A percentile compares a stretch with the other conserved stretches of the same genome.
phyloP scores from a whole-genome alignment of 768 basidiomycete species.

The Kondoa malvinella region DNA sequence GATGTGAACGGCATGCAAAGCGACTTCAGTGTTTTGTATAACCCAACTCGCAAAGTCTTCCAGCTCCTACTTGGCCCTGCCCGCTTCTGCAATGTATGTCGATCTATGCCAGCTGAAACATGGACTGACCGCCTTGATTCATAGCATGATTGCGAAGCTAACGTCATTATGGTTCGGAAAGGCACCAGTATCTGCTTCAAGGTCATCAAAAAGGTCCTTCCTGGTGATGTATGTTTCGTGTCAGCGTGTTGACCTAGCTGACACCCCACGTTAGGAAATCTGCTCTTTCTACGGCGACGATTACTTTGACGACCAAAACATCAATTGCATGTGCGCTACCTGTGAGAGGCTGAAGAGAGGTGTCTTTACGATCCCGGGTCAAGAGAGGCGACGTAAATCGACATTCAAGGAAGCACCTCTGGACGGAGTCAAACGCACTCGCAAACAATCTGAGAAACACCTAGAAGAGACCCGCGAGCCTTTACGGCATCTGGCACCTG shows the following conservation, averaged over 20 bases:
- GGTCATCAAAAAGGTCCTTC: conserved; percentile 10
- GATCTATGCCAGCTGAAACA: neutral
- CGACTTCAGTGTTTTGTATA: conserved; percentile 19
- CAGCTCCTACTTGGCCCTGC: conserved; percentile 20
- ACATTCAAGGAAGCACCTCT: neutral
- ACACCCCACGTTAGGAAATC: conserved; percentile 5
- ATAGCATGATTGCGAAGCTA: conserved; percentile 18
- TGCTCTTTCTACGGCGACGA: conserved; percentile 18
- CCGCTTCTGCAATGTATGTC: conserved; percentile 18
- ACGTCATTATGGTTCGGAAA: conserved; percentile 14
- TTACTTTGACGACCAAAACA: conserved; percentile 15
- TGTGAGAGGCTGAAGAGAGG: conserved; percentile 6
- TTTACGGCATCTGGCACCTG: neutral
- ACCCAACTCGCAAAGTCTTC: conserved; percentile 8
- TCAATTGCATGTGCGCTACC: conserved; percentile 12
- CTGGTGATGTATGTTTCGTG: conserved; percentile 6
- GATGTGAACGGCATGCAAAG: conserved; percentile 1
- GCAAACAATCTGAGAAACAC: neutral
- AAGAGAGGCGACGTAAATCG: neutral
- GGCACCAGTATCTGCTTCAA: conserved; percentile 17
- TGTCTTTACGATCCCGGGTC: neutral
- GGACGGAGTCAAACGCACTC: neutral
- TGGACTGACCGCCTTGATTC: neutral
- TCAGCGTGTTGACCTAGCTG: neutral
- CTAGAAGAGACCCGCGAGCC: neutral